Evolutionary conservation across 805 yeast genomes (phyloP), one percentile per base, ranked within the genome.

Genomic region (Kluyveromyces dobzhanskii): DNA sequence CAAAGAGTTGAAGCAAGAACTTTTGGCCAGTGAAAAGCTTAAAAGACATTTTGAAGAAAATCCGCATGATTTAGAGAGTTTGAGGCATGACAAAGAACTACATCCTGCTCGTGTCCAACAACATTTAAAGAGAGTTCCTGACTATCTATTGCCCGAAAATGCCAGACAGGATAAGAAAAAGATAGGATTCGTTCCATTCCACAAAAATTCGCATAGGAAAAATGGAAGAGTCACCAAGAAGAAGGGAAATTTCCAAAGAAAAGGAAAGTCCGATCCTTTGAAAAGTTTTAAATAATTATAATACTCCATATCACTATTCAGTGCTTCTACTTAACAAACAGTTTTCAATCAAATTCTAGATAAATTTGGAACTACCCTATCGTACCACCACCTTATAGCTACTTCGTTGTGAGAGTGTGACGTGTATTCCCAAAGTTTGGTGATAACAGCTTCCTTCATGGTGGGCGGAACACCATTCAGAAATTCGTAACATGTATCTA

Each of bases 1-100:
- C 41, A 83, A 78, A 59, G 98, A 92, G 57, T 71, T 90, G 59
- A 84, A 84, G 59, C 75, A 79, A 48, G 97, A 92, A 61, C 69
- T 92, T 58, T 67, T 92, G 45, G 76, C 90, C 32, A 84, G 94
- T 50, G 96, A 86, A 42, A 87, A 85, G 57, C 73, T 92, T 57
- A 86, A 87, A 63, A 75, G 96, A 56, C 95, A 86, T 64, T 92
- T 92, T 58, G 96, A 90, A 61, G 97, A 92, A 56, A 92, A 92
- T 57, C 98, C 98, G 6, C 94, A 85, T 56, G 98, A 92, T 63
- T 71, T 92, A 52, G 77, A 78, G 16, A 77, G 83, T 38, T 73
- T 92, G 57, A 81, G 96, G 57, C 98, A 92, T 56, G 98, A 92
- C 58, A 84, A 80, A 53, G 95, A 84, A 48, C 59, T 85, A 42